Evolutionary conservation across 2,329 filamentous ascomycete genomes (phyloP).

Genomic region (Monosporascus sp.): DNA sequence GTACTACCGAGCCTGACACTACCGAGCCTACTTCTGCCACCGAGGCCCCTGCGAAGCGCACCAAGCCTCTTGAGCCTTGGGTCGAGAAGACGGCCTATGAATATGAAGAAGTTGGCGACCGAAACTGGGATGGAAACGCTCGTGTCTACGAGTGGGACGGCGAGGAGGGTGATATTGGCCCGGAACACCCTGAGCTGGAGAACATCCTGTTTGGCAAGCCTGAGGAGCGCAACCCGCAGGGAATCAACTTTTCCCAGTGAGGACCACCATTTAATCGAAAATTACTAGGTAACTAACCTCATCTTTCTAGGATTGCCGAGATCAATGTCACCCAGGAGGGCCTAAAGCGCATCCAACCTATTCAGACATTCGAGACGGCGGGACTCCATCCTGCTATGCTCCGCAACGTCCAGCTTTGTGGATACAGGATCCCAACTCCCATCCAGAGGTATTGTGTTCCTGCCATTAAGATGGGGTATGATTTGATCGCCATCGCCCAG

Average conservation of each 20-base stretch:
- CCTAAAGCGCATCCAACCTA: constrained; percentile 43
- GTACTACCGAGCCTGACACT: background rate
- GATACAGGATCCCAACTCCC: constrained; percentile 71
- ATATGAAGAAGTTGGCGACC: constrained; percentile 35
- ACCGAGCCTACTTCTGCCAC: background rate
- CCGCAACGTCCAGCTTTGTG: constrained; percentile 68
- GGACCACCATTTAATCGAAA: constrained; percentile 21
- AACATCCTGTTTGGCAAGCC: constrained; percentile 65
- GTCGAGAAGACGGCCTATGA: constrained; percentile 40
- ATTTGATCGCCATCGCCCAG: constrained; percentile 86
- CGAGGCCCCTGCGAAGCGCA: constrained; percentile 5
- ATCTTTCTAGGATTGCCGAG: constrained; percentile 41
- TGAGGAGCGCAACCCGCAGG: constrained; percentile 42
- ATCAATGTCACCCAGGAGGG: constrained; percentile 57
- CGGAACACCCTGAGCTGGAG: constrained; percentile 66
- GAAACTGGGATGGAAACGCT: constrained; percentile 51
- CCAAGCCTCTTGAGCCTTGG: constrained; percentile 37
- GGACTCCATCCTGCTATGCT: constrained; percentile 82
- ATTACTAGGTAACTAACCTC: constrained; percentile 1
- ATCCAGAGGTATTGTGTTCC: constrained; percentile 86
- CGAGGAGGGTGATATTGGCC: constrained; percentile 81
- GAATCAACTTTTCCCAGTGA: constrained; percentile 61
- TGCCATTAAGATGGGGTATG: constrained; percentile 68
- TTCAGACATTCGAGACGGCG: constrained; percentile 63
- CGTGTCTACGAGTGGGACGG: constrained; percentile 77